Base-by-base conservation (phyloP, 139 green algal species). In the Diplosphaera chodatii region DNA sequence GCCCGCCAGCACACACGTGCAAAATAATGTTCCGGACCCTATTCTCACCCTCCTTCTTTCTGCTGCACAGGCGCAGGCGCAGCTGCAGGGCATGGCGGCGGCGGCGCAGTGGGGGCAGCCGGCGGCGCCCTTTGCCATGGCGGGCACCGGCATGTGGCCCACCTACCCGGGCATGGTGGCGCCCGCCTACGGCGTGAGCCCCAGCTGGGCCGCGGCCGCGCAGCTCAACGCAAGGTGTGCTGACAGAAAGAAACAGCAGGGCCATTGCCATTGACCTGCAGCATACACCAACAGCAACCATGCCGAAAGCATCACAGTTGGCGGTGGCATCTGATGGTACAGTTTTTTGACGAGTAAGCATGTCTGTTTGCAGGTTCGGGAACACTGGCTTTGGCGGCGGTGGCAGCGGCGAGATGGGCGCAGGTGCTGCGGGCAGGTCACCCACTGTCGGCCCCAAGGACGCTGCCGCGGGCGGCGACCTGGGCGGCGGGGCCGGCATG, bases 11-110 rank as follows among this genome's bases (percentile, higher is more conserved):
- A n/a, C n/a, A n/a, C n/a, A n/a, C n/a, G n/a, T n/a, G n/a, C n/a
- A n/a, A n/a, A n/a, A n/a, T n/a, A n/a, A n/a, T n/a, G n/a, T n/a
- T n/a, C n/a, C n/a, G n/a, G n/a, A n/a, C n/a, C n/a, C n/a, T n/a
- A n/a, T n/a, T n/a, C n/a, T n/a, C n/a, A n/a, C n/a, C n/a, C n/a
- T n/a, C n/a, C n/a, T n/a, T n/a, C n/a, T n/a, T n/a, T n/a, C n/a
- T n/a, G n/a, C n/a, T n/a, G n/a, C n/a, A n/a, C 48, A 72, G 29
- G 41, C 68, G 6, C 68, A 72, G 29, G 68, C 68, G 29, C 40
- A 33, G 66, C 21, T 34, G 66, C 66, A 56, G 34, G 21, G 30
- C 28, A 3, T 63, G 1, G 29, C 31, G 68, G 41, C 27, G 48
- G 48, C 48, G 48, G 48, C 48, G 48, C 13, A 23, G 18, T 64